Base-by-base conservation (phyloP, 108 stramenopile species). In the Asterionellopsis glacialis region DNA sequence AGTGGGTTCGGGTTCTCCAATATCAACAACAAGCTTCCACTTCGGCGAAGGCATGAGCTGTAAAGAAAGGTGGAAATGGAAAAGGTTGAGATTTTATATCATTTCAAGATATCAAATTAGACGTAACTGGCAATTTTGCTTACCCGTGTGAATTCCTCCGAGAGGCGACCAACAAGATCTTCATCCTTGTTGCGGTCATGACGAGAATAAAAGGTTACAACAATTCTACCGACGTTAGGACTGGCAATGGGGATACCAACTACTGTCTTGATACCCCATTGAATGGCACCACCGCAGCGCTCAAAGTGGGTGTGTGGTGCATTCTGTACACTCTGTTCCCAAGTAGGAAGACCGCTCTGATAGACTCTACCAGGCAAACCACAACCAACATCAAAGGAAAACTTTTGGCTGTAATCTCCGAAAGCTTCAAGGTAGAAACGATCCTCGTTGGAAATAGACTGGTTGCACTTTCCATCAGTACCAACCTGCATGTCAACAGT, bases 221-320 rank as follows among this genome's bases (percentile, higher is more conserved):
- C 87, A 23, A 90, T 77, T 15, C 92, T 63, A 19, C 92, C 92
- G 26, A 94, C 88, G 49, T 84, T 94, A 10, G 87, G 85, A 62
- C 86, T 86, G 5, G 87, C 67, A 56, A 94, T 82, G 1, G 92
- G 92, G 18, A 94, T 61, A 15, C 87, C 92, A 28, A 90, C 39
- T 10, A 88, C 88, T n/a, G 88, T 94, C 64, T 87, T 90, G 53
- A 94, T 72, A 12, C 87, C 87, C 80, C 89, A 94, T 57, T 94
- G 88, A 15, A 66, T 23, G 2, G 92, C 92, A 9, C 92, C 92
- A 42, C 92, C 92, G 23, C 87, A 79, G 18, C 92, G 73, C 61
- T 94, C 92, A 47, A 94, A 94, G 9, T 85, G 74, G 27, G 73
- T 70, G 45, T 65, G 41, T 10, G 87, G 83, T 10, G 87, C 87